Percentiles rank a stretch among this genome's conserved stretches.
phyloP scores from a whole-genome alignment of 164 flowering plant genomes.

The Sextonia rubra region DNA sequence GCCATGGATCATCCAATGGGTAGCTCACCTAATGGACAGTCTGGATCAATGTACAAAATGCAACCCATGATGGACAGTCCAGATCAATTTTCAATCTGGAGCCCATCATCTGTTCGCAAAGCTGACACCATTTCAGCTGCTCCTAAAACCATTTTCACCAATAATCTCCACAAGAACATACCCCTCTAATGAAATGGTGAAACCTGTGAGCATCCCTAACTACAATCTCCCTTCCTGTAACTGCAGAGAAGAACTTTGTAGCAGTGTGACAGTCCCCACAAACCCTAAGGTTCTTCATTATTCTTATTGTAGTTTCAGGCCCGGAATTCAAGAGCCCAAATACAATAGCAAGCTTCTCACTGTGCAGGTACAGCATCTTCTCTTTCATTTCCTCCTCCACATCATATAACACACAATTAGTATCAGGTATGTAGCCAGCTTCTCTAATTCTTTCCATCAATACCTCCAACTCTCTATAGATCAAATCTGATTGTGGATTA shows the following conservation, averaged over 20 bases:
- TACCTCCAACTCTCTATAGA: conserved; percentile 17
- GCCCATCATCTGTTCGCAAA: too few relatives aligned
- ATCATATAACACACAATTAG: conserved; percentile 27
- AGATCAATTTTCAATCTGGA: too few relatives aligned
- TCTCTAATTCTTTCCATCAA: conserved; percentile 17
- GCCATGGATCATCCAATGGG: background rate
- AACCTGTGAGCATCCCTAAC: conserved; percentile 29
- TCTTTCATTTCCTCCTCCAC: conserved; percentile 32
- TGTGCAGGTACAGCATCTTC: conserved; percentile 25
- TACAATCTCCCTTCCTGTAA: conserved; percentile 23
- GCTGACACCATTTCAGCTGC: background rate
- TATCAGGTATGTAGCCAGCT: conserved; percentile 28
- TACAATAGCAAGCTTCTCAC: conserved; percentile 33
- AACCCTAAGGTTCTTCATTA: conserved; percentile 27
- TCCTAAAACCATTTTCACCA: conserved; percentile 19
- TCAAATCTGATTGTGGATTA: conserved; percentile 20
- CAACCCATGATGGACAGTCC: too few relatives aligned
- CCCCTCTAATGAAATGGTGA: conserved; percentile 26
- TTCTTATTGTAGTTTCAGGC: conserved; percentile 16
- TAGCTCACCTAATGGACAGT: too few relatives aligned
- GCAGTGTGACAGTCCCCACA: conserved; percentile 37
- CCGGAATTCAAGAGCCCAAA: conserved; percentile 27
- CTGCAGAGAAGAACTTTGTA: conserved; percentile 26
- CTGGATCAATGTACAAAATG: background rate
- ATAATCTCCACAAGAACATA: conserved; percentile 35